Evolutionary conservation across 768 basidiomycete genomes (phyloP), one percentile per base, ranked within the genome.

Genomic region (Leucosporidium creatinivorum): DNA sequence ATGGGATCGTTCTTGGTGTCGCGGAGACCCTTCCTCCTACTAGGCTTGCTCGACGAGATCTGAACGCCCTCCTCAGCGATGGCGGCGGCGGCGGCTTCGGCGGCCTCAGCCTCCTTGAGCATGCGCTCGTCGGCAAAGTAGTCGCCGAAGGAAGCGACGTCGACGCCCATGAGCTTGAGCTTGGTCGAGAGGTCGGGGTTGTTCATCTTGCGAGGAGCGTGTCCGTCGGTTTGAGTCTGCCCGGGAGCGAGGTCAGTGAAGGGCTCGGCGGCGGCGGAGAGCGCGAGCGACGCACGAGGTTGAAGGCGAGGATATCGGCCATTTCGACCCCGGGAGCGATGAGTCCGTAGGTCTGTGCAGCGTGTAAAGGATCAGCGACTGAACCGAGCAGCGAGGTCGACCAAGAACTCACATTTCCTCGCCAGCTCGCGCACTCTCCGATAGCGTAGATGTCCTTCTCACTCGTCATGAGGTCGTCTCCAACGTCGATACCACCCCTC

Each of bases 271-370:
- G 2, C 39, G 39, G 39, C 39, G 39, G 15, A 44, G 39, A 13
- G 39, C 39, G 15, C 8, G 39, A 44, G 39, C 10, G 8, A 58
- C 57, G 57, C 3, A 58, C 57, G 12, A 89, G 78, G 77, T 89
- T 89, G 80, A 86, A 87, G 1, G 87, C 80, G 1, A 89, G 79
- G 65, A 89, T 84, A 69, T 87, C 85, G 26, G 87, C 87, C 87
- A 89, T 89, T 75, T 70, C 72, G 25, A 74, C 81, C 50, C 87
- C 87, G n/a, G 87, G 88, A 3, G 83, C 87, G 73, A 89, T 87
- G 15, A 89, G 79, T 4, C 88, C 88, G 72, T 87, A 89, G n/a
- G 82, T 84, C 50, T 67, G 51, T 17, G 25, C 1, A 3, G 44
- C 19, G 30, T 3, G 47, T 1, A 4, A 21, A 55, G 51, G 51